Evolutionary conservation across 1,139 yeast genomes (phyloP).

Genomic region (Nakaseomyces glabratus): DNA sequence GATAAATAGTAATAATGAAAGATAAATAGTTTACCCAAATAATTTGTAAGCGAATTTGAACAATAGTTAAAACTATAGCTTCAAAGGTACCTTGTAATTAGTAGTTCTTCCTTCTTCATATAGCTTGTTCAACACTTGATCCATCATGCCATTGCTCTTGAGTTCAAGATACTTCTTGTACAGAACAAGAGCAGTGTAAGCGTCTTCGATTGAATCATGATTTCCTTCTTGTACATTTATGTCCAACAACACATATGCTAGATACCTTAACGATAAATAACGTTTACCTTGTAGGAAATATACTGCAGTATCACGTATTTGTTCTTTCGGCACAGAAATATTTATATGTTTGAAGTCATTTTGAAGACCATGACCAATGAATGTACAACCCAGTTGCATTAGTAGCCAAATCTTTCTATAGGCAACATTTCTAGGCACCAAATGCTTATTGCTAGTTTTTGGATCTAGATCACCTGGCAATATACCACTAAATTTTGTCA

Average conservation of each 20-base stretch:
- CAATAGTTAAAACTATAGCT: constrained; percentile 4
- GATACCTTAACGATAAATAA: constrained; percentile 75
- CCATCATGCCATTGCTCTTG: constrained; percentile 49
- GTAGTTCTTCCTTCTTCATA: constrained; percentile 66
- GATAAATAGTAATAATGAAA: too few species aligned
- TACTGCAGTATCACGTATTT: constrained; percentile 83
- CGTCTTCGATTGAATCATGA: constrained; percentile 97
- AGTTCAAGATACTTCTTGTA: constrained; percentile 66
- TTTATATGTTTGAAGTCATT: constrained; percentile 92
- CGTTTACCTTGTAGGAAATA: constrained; percentile 66
- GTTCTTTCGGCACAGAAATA: constrained; percentile 73
- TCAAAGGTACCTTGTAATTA: constrained; percentile 49
- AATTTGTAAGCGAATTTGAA: too few species aligned
- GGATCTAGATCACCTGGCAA: constrained; percentile 87
- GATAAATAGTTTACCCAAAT: too few species aligned
- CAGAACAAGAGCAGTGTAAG: constrained; percentile 70
- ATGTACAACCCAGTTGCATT: constrained; percentile 78
- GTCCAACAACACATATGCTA: constrained; percentile 70
- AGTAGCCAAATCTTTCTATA: constrained; percentile 85
- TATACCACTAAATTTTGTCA: constrained; percentile 88
- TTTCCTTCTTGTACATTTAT: constrained; percentile 82
- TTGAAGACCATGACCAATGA: constrained; percentile 89
- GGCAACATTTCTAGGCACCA: constrained; percentile 76
- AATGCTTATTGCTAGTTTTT: constrained; percentile 48
- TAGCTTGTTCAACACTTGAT: constrained; percentile 50